Evolutionary conservation across 768 basidiomycete species (phyloP), one percentile per base, ranked within the genome.

Genomic region (Neoboletus brunneissimus): DNA sequence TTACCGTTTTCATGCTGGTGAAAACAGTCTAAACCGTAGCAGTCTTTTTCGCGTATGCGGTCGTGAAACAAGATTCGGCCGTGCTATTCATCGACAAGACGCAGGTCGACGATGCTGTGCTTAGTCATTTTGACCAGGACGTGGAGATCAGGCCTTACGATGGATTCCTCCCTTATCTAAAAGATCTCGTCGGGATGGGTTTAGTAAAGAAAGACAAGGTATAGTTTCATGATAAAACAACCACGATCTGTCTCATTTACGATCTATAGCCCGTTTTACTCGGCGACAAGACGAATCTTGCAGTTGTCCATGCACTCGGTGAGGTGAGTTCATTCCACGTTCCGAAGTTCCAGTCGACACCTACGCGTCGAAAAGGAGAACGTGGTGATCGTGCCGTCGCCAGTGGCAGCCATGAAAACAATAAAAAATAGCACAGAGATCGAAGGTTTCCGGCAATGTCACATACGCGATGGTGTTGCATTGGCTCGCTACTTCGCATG

Each of bases 21-120:
- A 45, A 22, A n/a, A 22, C 15, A 8, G 7, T 2, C 58, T 58
- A 44, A 58, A 18, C 5, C 9, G 7, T 11, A 40, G 16, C 64
- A 88, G 92, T 97, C 18, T 96, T 97, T 78, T 98, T 97, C 66
- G 84, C 92, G 0, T 97, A 95, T 68, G 90, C 94, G 2, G 79
- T 94, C 32, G 76, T 98, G 37, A 88, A 84, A 78, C 58, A 73
- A 49, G 56, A 77, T 76, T 50, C 61, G 5, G 84, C 84, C 10
- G 73, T 79, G 6, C 75, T 98, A 3, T 98, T 94, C 72, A 74
- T 93, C 53, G 76, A 94, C 50, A 65, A 74, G 22, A 61, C 65
- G 0, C 81, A 84, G 53, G 59, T 83, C 29, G 73, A 75, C 15
- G 72, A 74, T 23, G 73, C 69, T 20, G 77, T 78, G 2, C 66